Conservation (phyloP, 2,329 filamentous ascomycete species). For the Thelonectria blattea region DNA sequence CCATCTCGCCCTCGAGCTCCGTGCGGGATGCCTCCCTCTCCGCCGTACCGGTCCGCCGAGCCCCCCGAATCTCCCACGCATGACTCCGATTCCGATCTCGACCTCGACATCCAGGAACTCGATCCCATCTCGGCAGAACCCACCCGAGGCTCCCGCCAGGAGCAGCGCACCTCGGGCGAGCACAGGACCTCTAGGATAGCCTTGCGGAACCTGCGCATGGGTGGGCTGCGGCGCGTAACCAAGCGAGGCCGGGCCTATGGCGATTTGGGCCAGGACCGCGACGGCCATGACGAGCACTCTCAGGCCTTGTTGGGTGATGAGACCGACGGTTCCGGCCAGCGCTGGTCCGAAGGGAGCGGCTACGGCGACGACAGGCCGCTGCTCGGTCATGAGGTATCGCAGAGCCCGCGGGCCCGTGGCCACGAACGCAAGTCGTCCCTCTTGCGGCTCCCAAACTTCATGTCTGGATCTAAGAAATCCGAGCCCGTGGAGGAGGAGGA, state of each 20-base stretch:
- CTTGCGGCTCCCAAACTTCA: conserved; percentile 72
- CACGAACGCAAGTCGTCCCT: conserved; percentile 50
- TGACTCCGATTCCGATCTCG: conserved; percentile 77
- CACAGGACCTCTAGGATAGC: conserved; percentile 68
- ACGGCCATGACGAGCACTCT: conserved; percentile 69
- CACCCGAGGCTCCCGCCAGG: conserved; percentile 40
- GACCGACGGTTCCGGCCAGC: conserved; percentile 58
- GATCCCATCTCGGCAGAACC: conserved; percentile 63
- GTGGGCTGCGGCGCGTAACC: conserved; percentile 62
- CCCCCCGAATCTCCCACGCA: conserved; percentile 68
- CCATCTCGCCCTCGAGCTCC: conserved; percentile 18
- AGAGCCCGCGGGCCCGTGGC: conserved; percentile 38
- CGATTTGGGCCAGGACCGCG: conserved; percentile 62
- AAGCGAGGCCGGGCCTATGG: conserved; percentile 64
- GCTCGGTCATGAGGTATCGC: conserved; percentile 53
- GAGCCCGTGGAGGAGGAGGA: conserved; percentile 51
- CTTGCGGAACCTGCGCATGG: conserved; percentile 72
- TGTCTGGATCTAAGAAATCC: conserved; percentile 51
- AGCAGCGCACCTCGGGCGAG: conserved; percentile 40
- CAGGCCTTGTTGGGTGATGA: conserved; percentile 71
- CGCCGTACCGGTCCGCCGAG: conserved; percentile 59
- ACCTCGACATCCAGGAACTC: conserved; percentile 80
- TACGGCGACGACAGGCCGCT: conserved; percentile 73
- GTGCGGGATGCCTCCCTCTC: conserved; percentile 64
- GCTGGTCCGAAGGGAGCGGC: conserved; percentile 65